Evolutionary conservation across 805 yeast species (phyloP).

Genomic region (Sugiyamaella americana): DNA sequence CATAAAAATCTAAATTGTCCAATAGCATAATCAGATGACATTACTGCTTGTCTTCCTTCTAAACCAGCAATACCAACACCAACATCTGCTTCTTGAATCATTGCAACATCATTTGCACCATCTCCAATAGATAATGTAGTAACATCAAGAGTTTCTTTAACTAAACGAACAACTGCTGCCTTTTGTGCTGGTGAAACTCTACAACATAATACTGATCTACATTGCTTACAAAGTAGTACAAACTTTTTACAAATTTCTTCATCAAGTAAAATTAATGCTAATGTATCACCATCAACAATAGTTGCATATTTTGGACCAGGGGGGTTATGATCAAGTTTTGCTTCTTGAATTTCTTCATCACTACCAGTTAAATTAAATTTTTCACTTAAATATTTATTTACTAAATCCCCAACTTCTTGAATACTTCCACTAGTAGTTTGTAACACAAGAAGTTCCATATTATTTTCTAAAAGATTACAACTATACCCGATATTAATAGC

Average conservation of each 20-base stretch:
- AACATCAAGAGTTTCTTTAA: slow-evolving; percentile 56
- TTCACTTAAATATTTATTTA: slow-evolving; percentile 43
- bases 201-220: slow-evolving; percentile 75
- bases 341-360: slow-evolving; percentile 40
- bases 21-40: slow-evolving; percentile 78
- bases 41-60: slow-evolving; percentile 82
- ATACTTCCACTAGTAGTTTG: slow-evolving; percentile 30
- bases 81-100: slow-evolving; percentile 81
- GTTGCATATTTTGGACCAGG: slow-evolving; percentile 55
- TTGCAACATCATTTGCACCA: slow-evolving; percentile 83
- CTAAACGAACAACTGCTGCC: slow-evolving; percentile 65
- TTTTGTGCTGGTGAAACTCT: slow-evolving; percentile 81
- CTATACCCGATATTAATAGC: slow-evolving; percentile 80
- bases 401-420: slow-evolving; percentile 25
- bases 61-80: slow-evolving; percentile 87
- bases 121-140: slow-evolving; percentile 81
- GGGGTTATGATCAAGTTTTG: slow-evolving; percentile 57
- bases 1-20: slow-evolving; percentile 71
- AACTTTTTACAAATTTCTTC: slow-evolving; percentile 39
- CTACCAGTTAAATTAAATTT: slow-evolving; percentile 44
- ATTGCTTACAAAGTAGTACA: slow-evolving; percentile 64
- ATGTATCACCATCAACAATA: slow-evolving; percentile 65
- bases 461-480: slow-evolving; percentile 61
- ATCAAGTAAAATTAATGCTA: slow-evolving; percentile 40
- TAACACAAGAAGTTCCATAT: slow-evolving; percentile 63